A percentile compares a stretch with the other conserved stretches of the same genome.
phyloP scores from a whole-genome alignment of 768 basidiomycete genomes.

The Rhizopogon salebrosus region DNA sequence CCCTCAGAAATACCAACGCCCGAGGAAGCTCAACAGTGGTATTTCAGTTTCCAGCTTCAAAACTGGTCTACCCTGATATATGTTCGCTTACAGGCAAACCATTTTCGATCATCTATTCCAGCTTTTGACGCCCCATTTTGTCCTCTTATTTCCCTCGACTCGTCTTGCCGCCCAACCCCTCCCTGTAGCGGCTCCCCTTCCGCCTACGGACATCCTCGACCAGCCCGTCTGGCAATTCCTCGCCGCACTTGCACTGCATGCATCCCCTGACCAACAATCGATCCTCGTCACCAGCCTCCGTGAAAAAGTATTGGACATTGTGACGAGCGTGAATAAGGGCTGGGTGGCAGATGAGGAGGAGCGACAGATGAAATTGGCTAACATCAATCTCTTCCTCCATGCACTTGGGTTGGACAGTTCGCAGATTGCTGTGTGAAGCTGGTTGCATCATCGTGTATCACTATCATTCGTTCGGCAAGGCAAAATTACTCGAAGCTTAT shows the following conservation, averaged over 20 bases:
- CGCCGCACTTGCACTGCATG: slow-evolving; percentile 81
- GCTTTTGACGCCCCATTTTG: slow-evolving; percentile 69
- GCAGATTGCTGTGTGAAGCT: slow-evolving; percentile 51
- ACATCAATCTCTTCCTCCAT: slow-evolving; percentile 89
- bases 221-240: slow-evolving; percentile 96
- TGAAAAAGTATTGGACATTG: slow-evolving; percentile 92
- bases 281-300: slow-evolving; percentile 78
- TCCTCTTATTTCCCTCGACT: slow-evolving; percentile 85
- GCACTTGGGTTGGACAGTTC: slow-evolving; percentile 71
- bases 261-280: slow-evolving; percentile 83
- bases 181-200: slow-evolving; percentile 26
- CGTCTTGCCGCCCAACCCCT: slow-evolving; percentile 48
- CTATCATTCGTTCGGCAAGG: neutral
- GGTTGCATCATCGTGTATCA: neutral
- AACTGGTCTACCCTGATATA: neutral
- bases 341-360: slow-evolving; percentile 71
- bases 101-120: slow-evolving; percentile 88
- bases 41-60: slow-evolving; percentile 14
- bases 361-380: slow-evolving; percentile 72
- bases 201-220: slow-evolving; percentile 62
- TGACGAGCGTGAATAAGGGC: slow-evolving; percentile 72
- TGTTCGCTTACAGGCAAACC: slow-evolving; percentile 53
- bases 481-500: slow-evolving; percentile 1
- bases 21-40: slow-evolving; percentile 82
- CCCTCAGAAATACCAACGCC: slow-evolving; percentile 51